Conservation (phyloP, 345 rosid genomes). For the Corchorus olitorius region DNA sequence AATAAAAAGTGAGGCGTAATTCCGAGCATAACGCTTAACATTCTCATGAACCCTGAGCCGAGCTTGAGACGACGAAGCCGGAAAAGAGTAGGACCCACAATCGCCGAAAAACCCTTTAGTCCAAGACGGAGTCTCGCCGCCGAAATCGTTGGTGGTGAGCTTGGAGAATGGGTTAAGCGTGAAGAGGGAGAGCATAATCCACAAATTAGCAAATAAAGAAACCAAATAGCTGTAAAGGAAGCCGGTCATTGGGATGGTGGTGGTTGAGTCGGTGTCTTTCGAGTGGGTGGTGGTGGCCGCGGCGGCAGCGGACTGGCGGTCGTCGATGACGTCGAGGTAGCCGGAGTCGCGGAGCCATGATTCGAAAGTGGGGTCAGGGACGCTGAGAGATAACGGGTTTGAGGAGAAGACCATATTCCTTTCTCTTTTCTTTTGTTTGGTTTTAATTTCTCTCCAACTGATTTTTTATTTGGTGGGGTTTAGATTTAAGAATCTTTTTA, state of each 20-base stretch:
- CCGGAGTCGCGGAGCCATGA: constrained; percentile 97
- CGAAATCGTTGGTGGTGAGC: constrained; percentile 79
- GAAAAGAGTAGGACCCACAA: constrained; percentile 73
- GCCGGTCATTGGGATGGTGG: constrained; percentile 37
- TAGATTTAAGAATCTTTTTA: not conserved
- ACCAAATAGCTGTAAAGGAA: constrained; percentile 38
- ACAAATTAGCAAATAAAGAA: constrained; percentile 43
- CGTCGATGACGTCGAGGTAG: constrained; percentile 86
- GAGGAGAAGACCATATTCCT: constrained; percentile 35
- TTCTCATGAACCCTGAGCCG: constrained; percentile 87
- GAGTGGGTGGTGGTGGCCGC: constrained; percentile 25
- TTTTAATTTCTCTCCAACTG: not conserved
- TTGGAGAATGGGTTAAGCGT: constrained; percentile 84
- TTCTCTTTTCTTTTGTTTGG: not conserved
- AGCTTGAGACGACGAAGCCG: constrained; percentile 70
- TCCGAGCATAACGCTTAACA: constrained; percentile 83
- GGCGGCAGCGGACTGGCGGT: constrained; percentile 43
- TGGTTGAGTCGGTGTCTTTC: constrained; percentile 25
- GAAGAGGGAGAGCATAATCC: constrained; percentile 59
- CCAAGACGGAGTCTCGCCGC: constrained; percentile 80
- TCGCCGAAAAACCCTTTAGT: constrained; percentile 70
- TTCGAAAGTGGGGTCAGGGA: constrained; percentile 80
- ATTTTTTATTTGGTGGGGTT: too few species aligned
- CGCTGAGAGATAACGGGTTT: constrained; percentile 73
- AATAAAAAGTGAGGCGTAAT: constrained; percentile 70